phyloP scores from a whole-genome alignment of 2,329 filamentous ascomycete genomes.

The Penicillium sp. region DNA sequence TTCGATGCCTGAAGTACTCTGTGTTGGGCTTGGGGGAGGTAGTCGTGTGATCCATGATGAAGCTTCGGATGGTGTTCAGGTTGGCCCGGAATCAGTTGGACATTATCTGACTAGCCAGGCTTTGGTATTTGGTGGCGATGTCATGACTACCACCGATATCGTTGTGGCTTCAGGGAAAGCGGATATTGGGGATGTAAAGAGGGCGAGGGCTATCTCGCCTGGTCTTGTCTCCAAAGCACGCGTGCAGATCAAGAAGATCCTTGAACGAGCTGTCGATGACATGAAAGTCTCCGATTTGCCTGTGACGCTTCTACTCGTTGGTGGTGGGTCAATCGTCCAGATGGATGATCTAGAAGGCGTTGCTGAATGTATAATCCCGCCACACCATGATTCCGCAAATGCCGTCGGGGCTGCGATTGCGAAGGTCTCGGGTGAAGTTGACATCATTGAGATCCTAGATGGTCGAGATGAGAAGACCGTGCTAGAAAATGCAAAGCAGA shows the following conservation, averaged over 20 bases:
- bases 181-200: constrained; percentile 25
- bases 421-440: constrained; percentile 55
- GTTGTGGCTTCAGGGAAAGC: constrained; percentile 26
- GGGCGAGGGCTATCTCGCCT: neutral
- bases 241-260: constrained; percentile 33
- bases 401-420: constrained; percentile 62
- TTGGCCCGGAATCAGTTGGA: constrained; percentile 61
- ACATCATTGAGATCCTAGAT: constrained; percentile 52
- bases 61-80: constrained; percentile 32
- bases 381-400: constrained; percentile 58
- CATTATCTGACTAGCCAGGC: constrained; percentile 51
- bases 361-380: constrained; percentile 52
- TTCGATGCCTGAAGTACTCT: constrained; percentile 57
- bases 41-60: constrained; percentile 41
- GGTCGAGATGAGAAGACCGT: constrained; percentile 23
- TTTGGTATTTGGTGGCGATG: constrained; percentile 55
- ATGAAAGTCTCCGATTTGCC: constrained; percentile 58
- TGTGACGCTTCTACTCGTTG: constrained; percentile 57
- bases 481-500: constrained; percentile 14
- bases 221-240: neutral
- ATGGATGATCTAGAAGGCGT: constrained; percentile 52
- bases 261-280: constrained; percentile 55
- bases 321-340: constrained; percentile 57
- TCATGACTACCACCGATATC: constrained; percentile 56
- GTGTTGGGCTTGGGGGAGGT: constrained; percentile 60